Evolutionary conservation across 2,329 filamentous ascomycete genomes (phyloP).

Genomic region (Paecilomyces dactylethromorphus): DNA sequence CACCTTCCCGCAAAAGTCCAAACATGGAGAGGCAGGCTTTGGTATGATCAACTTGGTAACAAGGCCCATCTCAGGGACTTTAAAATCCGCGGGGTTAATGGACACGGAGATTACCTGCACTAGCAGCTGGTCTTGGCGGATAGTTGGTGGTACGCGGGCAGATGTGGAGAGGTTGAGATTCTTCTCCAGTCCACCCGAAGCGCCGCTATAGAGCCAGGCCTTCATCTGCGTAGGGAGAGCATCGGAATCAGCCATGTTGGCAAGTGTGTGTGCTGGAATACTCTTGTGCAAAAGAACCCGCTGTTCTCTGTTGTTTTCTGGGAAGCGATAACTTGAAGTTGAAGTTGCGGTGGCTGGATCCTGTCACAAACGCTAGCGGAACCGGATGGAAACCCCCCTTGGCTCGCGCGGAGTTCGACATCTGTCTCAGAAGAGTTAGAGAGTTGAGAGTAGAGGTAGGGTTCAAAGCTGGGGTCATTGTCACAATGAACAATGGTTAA

Average conservation of each 20-base stretch:
- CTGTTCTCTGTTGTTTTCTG: not conserved
- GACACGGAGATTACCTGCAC: conserved; percentile 48
- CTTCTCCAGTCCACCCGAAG: conserved; percentile 45
- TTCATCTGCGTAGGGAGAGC: conserved; percentile 41
- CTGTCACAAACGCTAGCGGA: not conserved
- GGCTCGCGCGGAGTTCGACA: not conserved
- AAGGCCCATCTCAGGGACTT: conserved; percentile 48
- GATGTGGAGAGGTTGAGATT: conserved; percentile 43
- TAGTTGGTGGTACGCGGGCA: conserved; percentile 34
- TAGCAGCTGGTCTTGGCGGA: conserved; percentile 44
- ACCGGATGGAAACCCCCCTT: not conserved
- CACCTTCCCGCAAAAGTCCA: conserved; percentile 46
- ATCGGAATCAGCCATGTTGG: not conserved
- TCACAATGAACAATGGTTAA: not conserved
- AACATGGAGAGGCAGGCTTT: conserved; percentile 42
- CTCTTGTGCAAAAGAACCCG: not conserved
- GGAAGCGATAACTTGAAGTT: not conserved
- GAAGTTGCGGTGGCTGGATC: not conserved
- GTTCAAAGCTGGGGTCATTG: not conserved
- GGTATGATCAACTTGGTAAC: conserved; percentile 33
- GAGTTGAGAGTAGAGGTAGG: not conserved
- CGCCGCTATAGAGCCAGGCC: conserved; percentile 51
- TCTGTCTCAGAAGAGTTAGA: not conserved
- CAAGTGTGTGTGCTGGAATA: not conserved
- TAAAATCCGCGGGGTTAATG: conserved; percentile 61